These are phyloP conservation scores for Kwoniella sp. DNA, from an alignment of 768 basidiomycete genomes.

Conservation along the genomic window DNA sequence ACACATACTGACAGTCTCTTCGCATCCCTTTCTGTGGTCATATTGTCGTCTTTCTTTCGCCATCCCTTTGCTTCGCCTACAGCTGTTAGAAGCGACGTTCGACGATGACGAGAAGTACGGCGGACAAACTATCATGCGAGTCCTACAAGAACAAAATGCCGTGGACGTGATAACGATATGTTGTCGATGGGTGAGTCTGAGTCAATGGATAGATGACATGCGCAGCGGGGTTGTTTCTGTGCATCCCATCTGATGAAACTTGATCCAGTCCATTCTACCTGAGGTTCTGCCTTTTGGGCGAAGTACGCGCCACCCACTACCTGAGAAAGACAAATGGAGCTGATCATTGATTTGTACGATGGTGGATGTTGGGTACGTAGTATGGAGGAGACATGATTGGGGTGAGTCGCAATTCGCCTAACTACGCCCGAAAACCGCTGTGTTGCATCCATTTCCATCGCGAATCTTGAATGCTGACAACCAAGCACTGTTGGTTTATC, in stretches of 20 bases:
- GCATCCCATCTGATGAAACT: background rate
- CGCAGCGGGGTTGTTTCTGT: background rate
- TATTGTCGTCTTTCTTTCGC: too few relatives aligned
- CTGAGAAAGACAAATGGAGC: conserved; percentile 2
- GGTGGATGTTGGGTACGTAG: conserved; percentile 16
- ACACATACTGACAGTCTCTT: background rate
- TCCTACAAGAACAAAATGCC: conserved; percentile 37
- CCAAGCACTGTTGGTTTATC: too few relatives aligned
- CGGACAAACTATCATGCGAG: conserved; percentile 39
- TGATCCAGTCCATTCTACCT: too few relatives aligned
- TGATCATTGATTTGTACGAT: background rate
- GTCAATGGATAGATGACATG: background rate
- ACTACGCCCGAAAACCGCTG: background rate
- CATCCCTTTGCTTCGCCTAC: too few relatives aligned
- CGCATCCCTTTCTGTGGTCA: background rate
- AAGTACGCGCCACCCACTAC: background rate
- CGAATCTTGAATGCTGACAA: too few relatives aligned
- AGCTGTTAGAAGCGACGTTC: conserved; percentile 42
- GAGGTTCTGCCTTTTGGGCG: too few relatives aligned
- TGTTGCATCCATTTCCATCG: too few relatives aligned
- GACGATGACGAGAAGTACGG: conserved; percentile 52
- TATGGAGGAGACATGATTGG: conserved; percentile 53
- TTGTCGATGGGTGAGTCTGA: conserved; percentile 46
- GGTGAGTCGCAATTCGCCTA: conserved; percentile 25
- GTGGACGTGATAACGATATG: conserved; percentile 47